Evolutionary conservation across 306 rosid genomes (phyloP).

Genomic region (Boehmeria nivea): DNA sequence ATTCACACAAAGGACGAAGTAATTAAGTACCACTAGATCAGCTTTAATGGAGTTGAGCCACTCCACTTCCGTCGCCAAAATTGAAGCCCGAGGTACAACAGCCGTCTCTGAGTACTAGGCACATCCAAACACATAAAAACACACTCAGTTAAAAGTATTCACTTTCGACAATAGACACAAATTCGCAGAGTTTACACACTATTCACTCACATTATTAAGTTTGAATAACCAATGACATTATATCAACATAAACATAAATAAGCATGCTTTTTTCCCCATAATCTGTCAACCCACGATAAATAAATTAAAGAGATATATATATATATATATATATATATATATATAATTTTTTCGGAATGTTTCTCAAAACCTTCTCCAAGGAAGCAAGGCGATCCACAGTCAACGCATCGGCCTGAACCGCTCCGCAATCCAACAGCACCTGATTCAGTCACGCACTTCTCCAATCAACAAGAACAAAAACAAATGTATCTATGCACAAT

Average conservation of each 20-base stretch:
- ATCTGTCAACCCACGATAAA: too few species aligned
- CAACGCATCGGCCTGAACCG: slow-evolving; percentile 95
- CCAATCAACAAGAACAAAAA: background rate
- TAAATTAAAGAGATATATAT: too few species aligned
- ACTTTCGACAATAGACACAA: background rate
- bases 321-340: background rate
- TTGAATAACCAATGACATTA: too few species aligned
- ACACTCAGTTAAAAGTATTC: background rate
- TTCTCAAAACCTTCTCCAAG: slow-evolving; percentile 77
- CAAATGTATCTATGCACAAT: background rate
- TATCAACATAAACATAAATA: too few species aligned
- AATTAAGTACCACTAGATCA: slow-evolving; percentile 73
- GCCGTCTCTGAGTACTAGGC: slow-evolving; percentile 86
- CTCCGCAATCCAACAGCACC: slow-evolving; percentile 95
- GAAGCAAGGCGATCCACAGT: slow-evolving; percentile 98
- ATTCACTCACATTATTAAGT: too few species aligned
- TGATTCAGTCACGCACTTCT: slow-evolving; percentile 2
- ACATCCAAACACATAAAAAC: slow-evolving; percentile 14
- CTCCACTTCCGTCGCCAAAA: slow-evolving; percentile 65
- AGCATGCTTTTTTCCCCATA: too few species aligned
- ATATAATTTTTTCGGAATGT: background rate
- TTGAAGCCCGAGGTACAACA: slow-evolving; percentile 66
- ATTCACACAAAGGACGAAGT: slow-evolving; percentile 3
- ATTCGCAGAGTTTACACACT: background rate
- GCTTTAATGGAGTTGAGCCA: slow-evolving; percentile 91